Evolutionary conservation across 306 rosid genomes (phyloP), one percentile per base, ranked within the genome.

Genomic region (Fragaria ananassa): DNA sequence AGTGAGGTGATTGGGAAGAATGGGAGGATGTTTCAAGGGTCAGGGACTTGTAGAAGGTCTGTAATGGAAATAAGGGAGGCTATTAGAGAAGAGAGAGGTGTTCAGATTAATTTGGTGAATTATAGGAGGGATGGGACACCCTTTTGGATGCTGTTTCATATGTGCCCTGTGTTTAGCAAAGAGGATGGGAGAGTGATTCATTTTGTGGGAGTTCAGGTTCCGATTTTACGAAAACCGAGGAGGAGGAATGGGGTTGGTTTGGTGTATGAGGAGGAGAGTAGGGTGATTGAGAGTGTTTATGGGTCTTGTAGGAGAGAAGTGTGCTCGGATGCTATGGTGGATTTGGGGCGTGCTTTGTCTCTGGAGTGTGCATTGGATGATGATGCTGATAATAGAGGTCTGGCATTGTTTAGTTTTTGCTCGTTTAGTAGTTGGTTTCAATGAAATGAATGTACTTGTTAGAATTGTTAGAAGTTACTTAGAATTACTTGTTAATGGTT

Each of bases 171-270:
- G 67, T 95, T 92, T 54, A 58, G 84, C 35, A 29, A 54, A 62
- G 74, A 75, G 1, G 85, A 81, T 79, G 97, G 97, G 14, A 74
- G 80, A 67, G 89, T 92, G 46, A 81, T 83, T 46, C 91, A 92
- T 74, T 95, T 95, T 42, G 87, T 95, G 46, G 97, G 87, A 27
- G 97, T 92, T 81, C 99, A 95, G 82, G 88, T 92, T 8, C 97
- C 93, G 3, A 46, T 91, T 66, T 35, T 37, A 60, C 78, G 76
- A 75, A 75, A 69, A 62, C 56, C 72, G 47, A 67, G 85, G 83
- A 42, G 76, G 49, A 81, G 82, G 73, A 78, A 62, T 57, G 86
- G 83, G 27, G 84, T 44, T 72, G 46, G 39, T 47, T 76, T 77
- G 61, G 29, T 79, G 57, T 42, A 76, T 1, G 84, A 64, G 27